These are phyloP conservation scores for Cutaneotrichosporon mucoides DNA, from an alignment of 1,284 basidiomycete species.

Conservation along the genomic window DNA sequence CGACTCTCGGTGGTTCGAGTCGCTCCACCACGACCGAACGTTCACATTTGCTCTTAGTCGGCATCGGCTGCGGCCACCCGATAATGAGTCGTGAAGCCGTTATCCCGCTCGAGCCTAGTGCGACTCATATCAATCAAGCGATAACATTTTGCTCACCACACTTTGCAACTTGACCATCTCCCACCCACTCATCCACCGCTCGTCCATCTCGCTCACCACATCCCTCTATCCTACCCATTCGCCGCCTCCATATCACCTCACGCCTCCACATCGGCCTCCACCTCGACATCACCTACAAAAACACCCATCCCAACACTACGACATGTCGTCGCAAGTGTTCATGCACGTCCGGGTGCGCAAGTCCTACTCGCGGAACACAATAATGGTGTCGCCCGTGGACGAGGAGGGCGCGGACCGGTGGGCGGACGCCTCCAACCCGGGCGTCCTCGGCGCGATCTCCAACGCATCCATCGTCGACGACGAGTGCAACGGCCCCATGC, in stretches of 20 bases:
- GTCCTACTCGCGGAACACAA: slow-evolving; percentile 1
- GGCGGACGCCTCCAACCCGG: not conserved
- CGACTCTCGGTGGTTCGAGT: not conserved
- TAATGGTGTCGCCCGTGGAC: slow-evolving; percentile 7
- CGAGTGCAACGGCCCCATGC: slow-evolving; percentile 1
- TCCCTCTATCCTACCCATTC: too few species aligned
- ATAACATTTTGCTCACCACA: too few species aligned
- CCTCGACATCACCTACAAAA: not conserved
- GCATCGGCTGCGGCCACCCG: too few species aligned
- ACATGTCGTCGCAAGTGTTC: not conserved
- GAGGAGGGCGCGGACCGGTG: slow-evolving; percentile 2
- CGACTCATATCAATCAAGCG: too few species aligned
- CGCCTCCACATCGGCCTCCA: not conserved
- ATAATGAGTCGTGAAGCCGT: too few species aligned
- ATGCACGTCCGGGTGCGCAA: slow-evolving; percentile 5
- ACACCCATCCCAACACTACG: not conserved
- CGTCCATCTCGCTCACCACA: not conserved
- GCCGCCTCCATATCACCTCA: not conserved
- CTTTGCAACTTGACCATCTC: too few species aligned
- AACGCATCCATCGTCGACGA: slow-evolving; percentile 1
- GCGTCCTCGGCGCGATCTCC: not conserved
- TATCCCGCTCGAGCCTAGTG: too few species aligned
- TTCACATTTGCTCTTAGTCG: too few species aligned
- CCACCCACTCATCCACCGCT: not conserved
- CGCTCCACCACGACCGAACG: too few species aligned